Evolutionary conservation across 1,139 yeast species (phyloP).

Genomic region (Scheffersomyces quercinus): DNA sequence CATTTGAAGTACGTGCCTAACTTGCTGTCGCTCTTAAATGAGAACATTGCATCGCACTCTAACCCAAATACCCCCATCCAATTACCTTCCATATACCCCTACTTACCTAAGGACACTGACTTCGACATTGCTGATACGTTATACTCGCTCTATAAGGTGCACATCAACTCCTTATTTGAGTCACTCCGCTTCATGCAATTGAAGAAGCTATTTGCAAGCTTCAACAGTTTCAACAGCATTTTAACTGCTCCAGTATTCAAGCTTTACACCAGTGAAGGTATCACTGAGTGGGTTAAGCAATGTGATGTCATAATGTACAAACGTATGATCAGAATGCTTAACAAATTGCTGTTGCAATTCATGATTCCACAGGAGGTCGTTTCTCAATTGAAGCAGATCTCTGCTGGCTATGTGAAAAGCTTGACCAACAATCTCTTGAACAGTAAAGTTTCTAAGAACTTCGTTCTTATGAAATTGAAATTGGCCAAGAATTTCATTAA

Average conservation of each 20-base stretch:
- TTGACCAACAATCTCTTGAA: conserved; percentile 32
- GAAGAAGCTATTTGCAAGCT: conserved; percentile 54
- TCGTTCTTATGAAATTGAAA: conserved; percentile 52
- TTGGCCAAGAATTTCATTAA: conserved; percentile 60
- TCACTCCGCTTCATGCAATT: conserved; percentile 68
- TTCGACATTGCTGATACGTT: conserved; percentile 63
- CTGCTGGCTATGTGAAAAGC: conserved; percentile 42
- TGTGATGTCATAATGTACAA: conserved; percentile 69
- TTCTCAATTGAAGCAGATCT: conserved; percentile 46
- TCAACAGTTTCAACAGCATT: conserved; percentile 57
- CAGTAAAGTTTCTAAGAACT: conserved; percentile 50
- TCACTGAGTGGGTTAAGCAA: conserved; percentile 61
- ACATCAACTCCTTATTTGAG: conserved; percentile 64
- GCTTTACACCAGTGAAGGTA: conserved; percentile 51
- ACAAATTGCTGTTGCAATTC: conserved; percentile 62
- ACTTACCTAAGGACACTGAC: conserved; percentile 51
- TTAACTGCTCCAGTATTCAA: conserved; percentile 67
- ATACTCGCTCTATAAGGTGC: conserved; percentile 59
- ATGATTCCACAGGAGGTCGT: conserved; percentile 60
- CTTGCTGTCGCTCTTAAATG: conserved; percentile 30
- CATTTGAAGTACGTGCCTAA: conserved; percentile 39
- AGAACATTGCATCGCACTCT: conserved; percentile 12
- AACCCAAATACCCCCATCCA: conserved; percentile 33
- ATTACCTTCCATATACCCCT: conserved; percentile 56
- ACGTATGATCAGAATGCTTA: conserved; percentile 60